Conservation (phyloP, 805 yeast genomes). For the Kazachstania viticola region DNA sequence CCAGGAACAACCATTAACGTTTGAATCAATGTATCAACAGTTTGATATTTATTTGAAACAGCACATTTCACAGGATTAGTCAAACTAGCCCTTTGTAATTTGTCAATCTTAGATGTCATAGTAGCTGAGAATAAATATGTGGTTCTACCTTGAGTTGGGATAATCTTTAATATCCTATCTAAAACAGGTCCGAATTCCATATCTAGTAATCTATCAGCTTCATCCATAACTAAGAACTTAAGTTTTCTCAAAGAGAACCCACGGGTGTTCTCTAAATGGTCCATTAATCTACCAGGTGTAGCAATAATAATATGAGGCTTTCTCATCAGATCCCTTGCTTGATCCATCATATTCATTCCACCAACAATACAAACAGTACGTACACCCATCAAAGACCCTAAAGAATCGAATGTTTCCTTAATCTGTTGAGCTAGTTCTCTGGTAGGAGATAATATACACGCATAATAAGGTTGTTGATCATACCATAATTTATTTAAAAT, state of each 20-base stretch:
- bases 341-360: constrained; percentile 98
- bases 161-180: constrained; percentile 70
- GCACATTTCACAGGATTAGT: constrained; percentile 83
- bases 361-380: constrained; percentile 84
- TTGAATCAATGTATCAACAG: constrained; percentile 89
- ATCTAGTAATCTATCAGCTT: constrained; percentile 90
- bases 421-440: constrained; percentile 82
- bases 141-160: constrained; percentile 71
- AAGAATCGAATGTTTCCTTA: constrained; percentile 87
- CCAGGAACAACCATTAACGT: constrained; percentile 83
- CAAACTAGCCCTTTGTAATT: constrained; percentile 85
- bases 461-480: constrained; percentile 78
- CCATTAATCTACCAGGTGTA: constrained; percentile 90
- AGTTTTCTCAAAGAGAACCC: constrained; percentile 75
- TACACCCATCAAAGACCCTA: constrained; percentile 89
- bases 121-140: constrained; percentile 92
- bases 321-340: constrained; percentile 84
- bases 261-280: constrained; percentile 84
- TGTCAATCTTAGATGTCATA: constrained; percentile 89
- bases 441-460: constrained; percentile 79
- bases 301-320: constrained; percentile 93
- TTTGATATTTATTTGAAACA: constrained; percentile 77
- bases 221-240: constrained; percentile 85
- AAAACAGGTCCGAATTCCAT: constrained; percentile 94
- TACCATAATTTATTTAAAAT: constrained; percentile 85